Base-by-base conservation (phyloP, 2,329 filamentous ascomycete species). In the Tolypocladium pustulatum region DNA sequence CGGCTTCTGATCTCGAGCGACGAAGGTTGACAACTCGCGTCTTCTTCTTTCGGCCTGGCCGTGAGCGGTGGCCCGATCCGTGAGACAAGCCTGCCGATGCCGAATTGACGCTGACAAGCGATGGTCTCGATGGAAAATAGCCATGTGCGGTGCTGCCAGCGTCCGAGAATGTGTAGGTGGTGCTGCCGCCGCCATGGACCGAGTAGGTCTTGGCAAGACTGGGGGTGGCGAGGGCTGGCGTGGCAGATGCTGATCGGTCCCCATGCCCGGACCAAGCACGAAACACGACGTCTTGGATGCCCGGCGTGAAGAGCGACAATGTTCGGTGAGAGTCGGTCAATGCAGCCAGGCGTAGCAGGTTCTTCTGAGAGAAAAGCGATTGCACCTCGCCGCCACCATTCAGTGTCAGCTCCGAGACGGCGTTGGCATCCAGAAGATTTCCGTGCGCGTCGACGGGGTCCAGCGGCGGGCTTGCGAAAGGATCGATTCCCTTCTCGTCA, bases 351-450 rank as follows among this genome's bases (percentile, higher is more conserved):
- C 90, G 87, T 30, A 96, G 75, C 41, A 97, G 78, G 66, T 96
- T 97, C 80, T 96, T 96, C 69, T 96, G 91, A 0, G 93, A 97
- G 71, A 99, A 97, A 7, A 96, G 81, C 0, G 91, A 91, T 71
- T 96, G 91, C 25, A 88, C 84, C 69, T 96, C 92, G 4, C 88
- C 85, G 12, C 87, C 84, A 22, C 88, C 86, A 63, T 97, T 90
- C 10, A 96, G 78, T 0, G 89, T 88, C 57, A 96, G 76, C 4
- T 87, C 85, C 0, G 90, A 88, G 58, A 93, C 86, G 62, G 91
- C 84, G 56, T 83, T 85, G 12, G 88, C 81, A 66, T 92, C 89
- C 56, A 96, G 73, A 2, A 88, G 80, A 66, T 91, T 90, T 55
- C 90, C 91, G 59, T 88, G 84, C 3, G 85, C 82, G 73, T 96